Conservation (phyloP, 1,284 basidiomycete genomes). For the Anthracocystis walkeri region DNA sequence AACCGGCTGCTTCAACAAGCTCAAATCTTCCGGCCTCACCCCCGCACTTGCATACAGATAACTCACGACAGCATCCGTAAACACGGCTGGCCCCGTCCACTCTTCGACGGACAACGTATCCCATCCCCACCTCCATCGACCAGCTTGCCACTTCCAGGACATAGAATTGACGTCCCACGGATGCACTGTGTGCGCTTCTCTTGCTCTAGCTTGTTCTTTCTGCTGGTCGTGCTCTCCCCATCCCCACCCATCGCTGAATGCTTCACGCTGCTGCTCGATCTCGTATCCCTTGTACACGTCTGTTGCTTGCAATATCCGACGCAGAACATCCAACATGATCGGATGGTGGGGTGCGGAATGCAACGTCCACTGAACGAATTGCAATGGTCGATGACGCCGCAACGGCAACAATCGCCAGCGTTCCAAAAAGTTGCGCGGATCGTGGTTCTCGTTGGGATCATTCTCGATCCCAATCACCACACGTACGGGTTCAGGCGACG, state of each 20-base stretch:
- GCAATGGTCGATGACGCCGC: slow-evolving; percentile 34
- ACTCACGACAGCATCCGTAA: slow-evolving; percentile 43
- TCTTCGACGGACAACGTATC: slow-evolving; percentile 40
- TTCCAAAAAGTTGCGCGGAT: slow-evolving; percentile 40
- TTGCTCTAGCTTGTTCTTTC: slow-evolving; percentile 21
- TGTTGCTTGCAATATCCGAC: slow-evolving; percentile 35
- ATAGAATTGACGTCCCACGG: slow-evolving; percentile 42
- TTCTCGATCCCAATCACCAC: slow-evolving; percentile 52
- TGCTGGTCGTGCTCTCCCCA: slow-evolving; percentile 24
- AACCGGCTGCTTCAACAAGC: slow-evolving; percentile 33
- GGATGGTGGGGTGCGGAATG: slow-evolving; percentile 46
- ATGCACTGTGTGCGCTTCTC: slow-evolving; percentile 16
- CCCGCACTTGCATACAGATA: slow-evolving; percentile 48
- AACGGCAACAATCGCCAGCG: slow-evolving; percentile 34
- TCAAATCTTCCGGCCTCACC: slow-evolving; percentile 45
- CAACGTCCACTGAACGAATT: slow-evolving; percentile 54
- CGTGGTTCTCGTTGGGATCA: slow-evolving; percentile 37
- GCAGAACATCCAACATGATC: slow-evolving; percentile 48
- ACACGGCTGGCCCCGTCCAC: slow-evolving; percentile 54
- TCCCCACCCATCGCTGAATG: slow-evolving; percentile 41
- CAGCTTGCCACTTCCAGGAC: slow-evolving; percentile 50
- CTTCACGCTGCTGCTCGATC: slow-evolving; percentile 33
- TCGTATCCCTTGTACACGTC: slow-evolving; percentile 35
- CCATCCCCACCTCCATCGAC: slow-evolving; percentile 51
- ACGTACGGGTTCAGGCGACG: slow-evolving; percentile 27